These are phyloP conservation scores for Emmonsiellopsis sp. DNA, from an alignment of 2,329 filamentous ascomycete genomes.

Conservation along the genomic window DNA sequence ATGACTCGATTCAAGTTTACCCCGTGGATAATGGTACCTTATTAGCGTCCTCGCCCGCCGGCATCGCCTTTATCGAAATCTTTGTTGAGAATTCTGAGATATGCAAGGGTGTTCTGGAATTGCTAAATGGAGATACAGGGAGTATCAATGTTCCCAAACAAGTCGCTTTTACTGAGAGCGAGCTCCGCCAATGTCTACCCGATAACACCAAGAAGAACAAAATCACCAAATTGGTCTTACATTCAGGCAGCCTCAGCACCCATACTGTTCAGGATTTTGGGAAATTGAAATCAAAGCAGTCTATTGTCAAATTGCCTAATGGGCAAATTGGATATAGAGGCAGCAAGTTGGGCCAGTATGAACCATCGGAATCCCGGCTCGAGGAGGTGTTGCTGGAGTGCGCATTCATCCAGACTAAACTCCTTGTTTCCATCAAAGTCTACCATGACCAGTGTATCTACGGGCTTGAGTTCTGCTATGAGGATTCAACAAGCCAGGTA, in stretches of 20 bases:
- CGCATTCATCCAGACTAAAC: conserved; percentile 56
- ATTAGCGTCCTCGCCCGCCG: conserved; percentile 67
- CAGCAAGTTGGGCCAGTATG: conserved; percentile 61
- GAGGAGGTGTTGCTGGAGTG: conserved; percentile 68
- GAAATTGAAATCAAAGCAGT: conserved; percentile 59
- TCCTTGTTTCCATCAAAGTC: conserved; percentile 64
- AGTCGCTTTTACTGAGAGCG: conserved; percentile 62
- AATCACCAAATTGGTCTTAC: conserved; percentile 59
- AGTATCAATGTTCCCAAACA: conserved; percentile 56
- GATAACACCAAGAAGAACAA: conserved; percentile 62
- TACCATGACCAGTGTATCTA: conserved; percentile 71
- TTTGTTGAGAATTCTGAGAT: conserved; percentile 69
- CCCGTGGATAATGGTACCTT: conserved; percentile 68
- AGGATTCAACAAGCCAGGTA: conserved; percentile 72
- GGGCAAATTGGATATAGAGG: conserved; percentile 67
- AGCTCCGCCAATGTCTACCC: conserved; percentile 61
- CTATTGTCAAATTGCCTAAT: conserved; percentile 64
- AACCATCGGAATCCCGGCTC: conserved; percentile 59
- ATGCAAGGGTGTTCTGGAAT: conserved; percentile 76
- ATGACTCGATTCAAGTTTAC: conserved; percentile 78
- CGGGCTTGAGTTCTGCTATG: conserved; percentile 87
- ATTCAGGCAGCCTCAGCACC: conserved; percentile 64
- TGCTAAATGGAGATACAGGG: conserved; percentile 50
- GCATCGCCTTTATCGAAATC: conserved; percentile 78
- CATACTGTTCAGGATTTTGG: conserved; percentile 70